Evolutionary conservation across 495 filamentous ascomycete genomes (phyloP).

Genomic region (Apiosordaria backusii): DNA sequence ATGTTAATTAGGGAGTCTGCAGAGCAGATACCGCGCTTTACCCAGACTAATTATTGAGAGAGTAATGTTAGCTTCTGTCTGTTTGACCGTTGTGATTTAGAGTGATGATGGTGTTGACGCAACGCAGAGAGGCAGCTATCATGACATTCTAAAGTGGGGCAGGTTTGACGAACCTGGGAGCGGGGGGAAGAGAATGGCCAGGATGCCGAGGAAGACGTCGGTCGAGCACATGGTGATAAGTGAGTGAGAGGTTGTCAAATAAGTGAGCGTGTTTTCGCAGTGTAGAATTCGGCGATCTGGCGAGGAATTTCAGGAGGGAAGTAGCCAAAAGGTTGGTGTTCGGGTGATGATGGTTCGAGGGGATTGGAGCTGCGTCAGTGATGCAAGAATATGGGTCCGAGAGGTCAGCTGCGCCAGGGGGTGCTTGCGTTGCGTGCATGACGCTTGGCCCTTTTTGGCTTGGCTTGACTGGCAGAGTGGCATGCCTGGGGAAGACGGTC

Average conservation of each 20-base stretch:
- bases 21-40: conserved; percentile 89
- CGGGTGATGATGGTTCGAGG: not conserved
- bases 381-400: conserved; percentile 17
- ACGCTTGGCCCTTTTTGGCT: conserved; percentile 6
- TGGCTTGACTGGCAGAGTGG: not conserved
- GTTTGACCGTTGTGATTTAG: not conserved
- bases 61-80: conserved; percentile 9
- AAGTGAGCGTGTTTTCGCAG: conserved; percentile 1
- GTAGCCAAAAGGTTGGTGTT: not conserved
- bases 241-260: not conserved
- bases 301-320: not conserved
- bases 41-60: conserved; percentile 65
- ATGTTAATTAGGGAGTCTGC: conserved; percentile 95
- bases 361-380: conserved; percentile 12
- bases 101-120: conserved; percentile 22
- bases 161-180: conserved; percentile 65
- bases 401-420: conserved; percentile 10
- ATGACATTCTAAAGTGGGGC: not conserved
- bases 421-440: conserved; percentile 28
- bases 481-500: not conserved
- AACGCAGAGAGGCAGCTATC: conserved; percentile 10
- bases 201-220: conserved; percentile 82
- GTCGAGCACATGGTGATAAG: conserved; percentile 53
- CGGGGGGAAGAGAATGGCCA: conserved; percentile 92
- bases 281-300: not conserved